Conservation (phyloP, 148 eudicot genomes). For the Heliamphora exappendiculata region DNA sequence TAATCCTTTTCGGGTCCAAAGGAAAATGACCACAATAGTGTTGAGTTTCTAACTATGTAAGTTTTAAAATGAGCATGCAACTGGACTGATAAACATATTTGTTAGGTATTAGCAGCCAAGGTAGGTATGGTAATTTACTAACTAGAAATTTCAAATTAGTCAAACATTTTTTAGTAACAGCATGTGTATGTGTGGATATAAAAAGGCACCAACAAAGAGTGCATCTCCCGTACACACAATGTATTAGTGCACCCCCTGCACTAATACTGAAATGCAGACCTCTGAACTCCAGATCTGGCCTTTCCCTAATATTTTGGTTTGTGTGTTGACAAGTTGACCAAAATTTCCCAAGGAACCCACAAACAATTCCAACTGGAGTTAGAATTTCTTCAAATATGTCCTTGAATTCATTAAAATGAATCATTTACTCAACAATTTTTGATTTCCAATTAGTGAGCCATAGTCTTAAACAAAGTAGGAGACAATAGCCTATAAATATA, state of each 20-base stretch:
- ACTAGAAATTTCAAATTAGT: not conserved
- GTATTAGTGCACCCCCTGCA: too few relatives aligned
- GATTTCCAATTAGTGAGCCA: not conserved
- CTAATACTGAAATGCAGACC: too few relatives aligned
- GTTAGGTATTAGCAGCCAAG: not conserved
- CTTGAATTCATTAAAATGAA: too few relatives aligned
- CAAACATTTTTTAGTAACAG: not conserved
- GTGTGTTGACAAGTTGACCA: too few relatives aligned
- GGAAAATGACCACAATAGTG: not conserved
- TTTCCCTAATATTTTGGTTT: too few relatives aligned
- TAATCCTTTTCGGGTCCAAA: not conserved
- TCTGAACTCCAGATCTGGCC: too few relatives aligned
- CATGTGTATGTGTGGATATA: not conserved
- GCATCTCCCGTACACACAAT: not conserved
- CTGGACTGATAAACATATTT: not conserved
- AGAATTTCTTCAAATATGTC: too few relatives aligned
- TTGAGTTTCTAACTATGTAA: not conserved
- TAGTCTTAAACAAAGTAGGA: not conserved
- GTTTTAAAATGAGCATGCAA: not conserved
- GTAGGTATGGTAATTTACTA: not conserved
- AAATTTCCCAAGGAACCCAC: too few relatives aligned
- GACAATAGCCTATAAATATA: not conserved
- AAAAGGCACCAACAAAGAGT: not conserved
- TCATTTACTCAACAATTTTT: not conserved
- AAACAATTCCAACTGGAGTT: too few relatives aligned